A percentile compares a stretch with the other conserved stretches of the same genome.
These are phyloP conservation scores for Starmerella floris DNA, from an alignment of 805 yeast genomes.

Conservation along the genomic window DNA sequence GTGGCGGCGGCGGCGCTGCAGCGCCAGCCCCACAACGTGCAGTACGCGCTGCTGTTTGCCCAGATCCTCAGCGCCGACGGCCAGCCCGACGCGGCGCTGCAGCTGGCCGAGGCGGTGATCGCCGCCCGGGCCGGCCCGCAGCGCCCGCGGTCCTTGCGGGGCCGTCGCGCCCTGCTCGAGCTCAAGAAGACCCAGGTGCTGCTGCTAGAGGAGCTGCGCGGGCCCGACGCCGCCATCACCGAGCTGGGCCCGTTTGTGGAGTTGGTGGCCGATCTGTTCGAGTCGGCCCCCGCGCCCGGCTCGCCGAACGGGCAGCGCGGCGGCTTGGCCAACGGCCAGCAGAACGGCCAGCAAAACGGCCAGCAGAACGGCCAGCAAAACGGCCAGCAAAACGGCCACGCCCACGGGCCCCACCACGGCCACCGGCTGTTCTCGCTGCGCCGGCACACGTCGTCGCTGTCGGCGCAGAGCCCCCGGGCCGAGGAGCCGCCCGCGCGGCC, in stretches of 20 bases:
- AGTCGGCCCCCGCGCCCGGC: slow-evolving; percentile 15
- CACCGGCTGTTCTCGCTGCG: slow-evolving; percentile 10
- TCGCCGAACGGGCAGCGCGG: too few relatives aligned
- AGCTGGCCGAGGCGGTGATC: slow-evolving; percentile 39
- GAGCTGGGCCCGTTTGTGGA: slow-evolving; percentile 53
- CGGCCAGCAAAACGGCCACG: background rate
- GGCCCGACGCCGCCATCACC: slow-evolving; percentile 46
- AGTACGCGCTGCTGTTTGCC: slow-evolving; percentile 54
- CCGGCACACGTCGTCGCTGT: background rate
- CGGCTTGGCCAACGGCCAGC: too few relatives aligned
- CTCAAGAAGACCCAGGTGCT: slow-evolving; percentile 65
- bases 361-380: slow-evolving; percentile 1
- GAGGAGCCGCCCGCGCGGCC: too few relatives aligned
- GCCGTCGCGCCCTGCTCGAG: slow-evolving; percentile 41
- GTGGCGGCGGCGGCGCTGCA: slow-evolving; percentile 21
- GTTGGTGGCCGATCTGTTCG: slow-evolving; percentile 38
- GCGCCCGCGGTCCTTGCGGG: slow-evolving; percentile 20
- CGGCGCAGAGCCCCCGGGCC: slow-evolving; percentile 24
- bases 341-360: slow-evolving; percentile 4
- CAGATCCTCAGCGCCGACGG: slow-evolving; percentile 52
- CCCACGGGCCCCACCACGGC: background rate
- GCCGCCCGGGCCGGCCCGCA: slow-evolving; percentile 30
- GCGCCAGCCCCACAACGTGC: slow-evolving; percentile 39
- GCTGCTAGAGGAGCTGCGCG: slow-evolving; percentile 47
- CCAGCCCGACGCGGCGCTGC: slow-evolving; percentile 41